Evolutionary conservation across 768 basidiomycete species (phyloP).

Genomic region (Kwoniella heveanensis): DNA sequence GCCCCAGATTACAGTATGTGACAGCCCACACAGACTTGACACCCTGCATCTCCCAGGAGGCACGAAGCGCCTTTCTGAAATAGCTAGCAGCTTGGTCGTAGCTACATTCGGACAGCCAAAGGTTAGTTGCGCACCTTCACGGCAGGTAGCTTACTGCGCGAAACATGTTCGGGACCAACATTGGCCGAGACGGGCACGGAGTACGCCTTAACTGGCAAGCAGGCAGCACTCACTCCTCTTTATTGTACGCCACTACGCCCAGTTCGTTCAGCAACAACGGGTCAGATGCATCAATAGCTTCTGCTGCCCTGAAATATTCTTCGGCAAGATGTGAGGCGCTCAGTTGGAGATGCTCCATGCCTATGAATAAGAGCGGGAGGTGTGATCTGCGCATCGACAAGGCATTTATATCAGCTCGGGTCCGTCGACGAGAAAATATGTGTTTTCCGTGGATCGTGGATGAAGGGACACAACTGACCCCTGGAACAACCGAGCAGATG

Average conservation of each 20-base stretch:
- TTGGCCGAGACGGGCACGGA: neutral
- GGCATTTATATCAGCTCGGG: too few species aligned
- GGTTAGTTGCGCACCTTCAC: too few species aligned
- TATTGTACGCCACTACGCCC: slow-evolving; percentile 88
- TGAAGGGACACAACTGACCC: slow-evolving; percentile 68
- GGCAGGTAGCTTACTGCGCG: too few species aligned
- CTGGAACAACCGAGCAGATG: slow-evolving; percentile 89
- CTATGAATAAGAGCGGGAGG: slow-evolving; percentile 89
- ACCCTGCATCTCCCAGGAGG: slow-evolving; percentile 80
- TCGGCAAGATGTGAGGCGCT: slow-evolving; percentile 79
- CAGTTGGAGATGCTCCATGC: slow-evolving; percentile 95
- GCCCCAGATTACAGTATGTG: slow-evolving; percentile 90
- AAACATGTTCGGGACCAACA: too few species aligned
- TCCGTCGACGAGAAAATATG: too few species aligned
- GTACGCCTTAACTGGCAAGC: neutral
- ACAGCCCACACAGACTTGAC: slow-evolving; percentile 82
- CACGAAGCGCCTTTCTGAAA: slow-evolving; percentile 74
- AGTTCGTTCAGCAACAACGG: slow-evolving; percentile 88
- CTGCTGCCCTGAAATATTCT: slow-evolving; percentile 82
- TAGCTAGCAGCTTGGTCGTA: slow-evolving; percentile 70
- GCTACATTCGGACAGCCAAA: too few species aligned
- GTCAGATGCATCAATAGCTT: slow-evolving; percentile 77
- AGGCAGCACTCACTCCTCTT: slow-evolving; percentile 64
- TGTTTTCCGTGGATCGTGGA: too few species aligned
- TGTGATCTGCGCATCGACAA: too few species aligned